Evolutionary conservation across 2,329 filamentous ascomycete species (phyloP), one percentile per base, ranked within the genome.

Genomic region (Aspergillus bombycis): DNA sequence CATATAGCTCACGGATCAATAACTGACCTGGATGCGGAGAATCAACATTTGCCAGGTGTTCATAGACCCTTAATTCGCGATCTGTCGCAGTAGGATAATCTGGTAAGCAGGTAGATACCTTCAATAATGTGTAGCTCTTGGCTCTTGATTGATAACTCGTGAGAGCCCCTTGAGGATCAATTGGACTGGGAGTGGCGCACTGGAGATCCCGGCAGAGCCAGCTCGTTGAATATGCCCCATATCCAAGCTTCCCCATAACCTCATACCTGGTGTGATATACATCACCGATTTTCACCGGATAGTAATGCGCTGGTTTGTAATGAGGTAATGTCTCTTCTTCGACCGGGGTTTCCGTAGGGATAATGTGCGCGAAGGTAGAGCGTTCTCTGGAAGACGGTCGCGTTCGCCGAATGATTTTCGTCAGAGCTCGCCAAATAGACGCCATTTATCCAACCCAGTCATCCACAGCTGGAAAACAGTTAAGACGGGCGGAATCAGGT

Each of bases 131-230:
- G 68, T 77, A 78, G 7, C 23, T 60, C 9, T 32, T 63, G 1
- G 4, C 36, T 53, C 21, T 54, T 46, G 21, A 60, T 43, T 65
- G 5, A 36, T 53, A 11, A 46, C 23, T 57, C 3, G 48, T 58
- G n/a, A 57, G 55, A 36, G 41, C 16, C 43, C 28, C n/a, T 57
- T 21, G 53, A 34, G 32, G n/a, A 36, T 11, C 2, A 23, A 50
- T 30, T 11, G 64, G 65, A 34, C 57, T 34, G 53, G 60, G 23
- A 14, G 2, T 19, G 45, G 45, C 57, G 45, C 61, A 74, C 74
- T 70, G 68, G 12, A 78, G 68, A 65, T 81, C 78, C 34, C 69
- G 73, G n/a, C 78, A 79, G 19, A 82, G 74, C 79, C 79, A 82
- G 11, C 78, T 77, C 0, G 79, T 82, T 1, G 79, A 82, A 30